Evolutionary conservation across 2,329 filamentous ascomycete species (phyloP).

Genomic region (Pestalotiopsis fici): DNA sequence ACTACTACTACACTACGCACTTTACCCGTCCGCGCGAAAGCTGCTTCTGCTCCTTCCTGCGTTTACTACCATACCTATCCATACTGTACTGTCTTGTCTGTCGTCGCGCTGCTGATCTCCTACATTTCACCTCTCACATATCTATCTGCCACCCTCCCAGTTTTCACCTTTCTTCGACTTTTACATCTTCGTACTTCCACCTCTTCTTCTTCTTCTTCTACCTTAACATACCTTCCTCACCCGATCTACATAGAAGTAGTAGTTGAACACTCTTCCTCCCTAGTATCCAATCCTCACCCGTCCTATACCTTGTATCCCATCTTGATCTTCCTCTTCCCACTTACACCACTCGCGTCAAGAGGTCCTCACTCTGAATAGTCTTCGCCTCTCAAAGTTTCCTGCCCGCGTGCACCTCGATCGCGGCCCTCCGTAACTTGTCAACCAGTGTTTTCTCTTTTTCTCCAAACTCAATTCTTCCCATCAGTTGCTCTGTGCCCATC

Average conservation of each 20-base stretch:
- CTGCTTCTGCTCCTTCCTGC: neutral
- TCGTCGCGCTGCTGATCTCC: slow-evolving; percentile 18
- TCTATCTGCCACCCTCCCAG: slow-evolving; percentile 1
- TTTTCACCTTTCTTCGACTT: neutral
- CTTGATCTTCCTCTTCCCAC: neutral
- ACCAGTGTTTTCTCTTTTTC: slow-evolving; percentile 11
- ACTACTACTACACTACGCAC: no score
- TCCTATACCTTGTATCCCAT: neutral
- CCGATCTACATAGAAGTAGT: neutral
- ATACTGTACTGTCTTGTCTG: neutral
- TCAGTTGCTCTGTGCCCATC: slow-evolving; percentile 11
- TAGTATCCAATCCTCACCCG: slow-evolving; percentile 13
- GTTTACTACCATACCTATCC: neutral
- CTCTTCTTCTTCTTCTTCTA: neutral
- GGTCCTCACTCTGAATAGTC: slow-evolving; percentile 8
- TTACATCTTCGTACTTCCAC: neutral
- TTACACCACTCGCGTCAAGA: slow-evolving; percentile 6
- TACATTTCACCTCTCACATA: slow-evolving; percentile 17
- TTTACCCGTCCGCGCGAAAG: neutral
- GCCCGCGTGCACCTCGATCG: neutral
- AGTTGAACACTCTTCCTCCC: slow-evolving; percentile 16
- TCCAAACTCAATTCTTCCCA: slow-evolving; percentile 21
- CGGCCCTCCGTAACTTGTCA: neutral
- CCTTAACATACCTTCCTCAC: neutral
- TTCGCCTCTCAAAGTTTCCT: neutral